Base-by-base conservation (phyloP, 164 flowering plant species). In the Vitis cinerea region DNA sequence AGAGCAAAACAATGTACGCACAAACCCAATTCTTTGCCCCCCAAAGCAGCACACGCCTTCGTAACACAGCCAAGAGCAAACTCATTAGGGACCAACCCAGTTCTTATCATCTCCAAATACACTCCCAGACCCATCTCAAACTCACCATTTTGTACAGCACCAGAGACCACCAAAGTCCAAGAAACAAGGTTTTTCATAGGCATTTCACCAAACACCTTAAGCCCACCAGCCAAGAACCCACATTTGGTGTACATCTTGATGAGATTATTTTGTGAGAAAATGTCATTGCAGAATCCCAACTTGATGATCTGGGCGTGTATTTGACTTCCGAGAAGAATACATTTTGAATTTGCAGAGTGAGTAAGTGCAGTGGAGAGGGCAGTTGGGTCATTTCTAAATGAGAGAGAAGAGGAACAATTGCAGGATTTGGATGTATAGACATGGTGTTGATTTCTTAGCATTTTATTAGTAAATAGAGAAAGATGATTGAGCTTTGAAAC, bases 151-250 rank as follows among this genome's bases (percentile, higher is more conserved):
- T 79, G 83, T 63, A 77, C 23, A 4, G 79, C 69, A 47, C 82
- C 83, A 3, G 85, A 83, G 49, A 84, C 73, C 12, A 81, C 53
- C 50, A 83, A 71, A 63, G 88, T 84, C 89, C 91, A 83, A 50
- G 91, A 81, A 65, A 86, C 85, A 66, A 84, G 67, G 63, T 83
- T 88, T 72, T 77, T 75, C 0, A 72, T 74, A 63, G 75, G 63
- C 87, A 86, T 86, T 77, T 80, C 83, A 57, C 82, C 85, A 69
- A 86, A 86, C 79, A 85, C 73, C 73, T 78, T 79, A 15, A 81
- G 54, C 4, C 80, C 85, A 59, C 67, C 15, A 19, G 9, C 31
- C 8, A 85, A 59, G 61, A n/a, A 29, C 16, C 80, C 82, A 52
- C 75, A 65, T 71, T 69, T 80, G 0, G 68, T 23, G 75, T 88